Base-by-base conservation (phyloP, 192 early-diverging fungal genomes). In the Linnemannia exigua region DNA sequence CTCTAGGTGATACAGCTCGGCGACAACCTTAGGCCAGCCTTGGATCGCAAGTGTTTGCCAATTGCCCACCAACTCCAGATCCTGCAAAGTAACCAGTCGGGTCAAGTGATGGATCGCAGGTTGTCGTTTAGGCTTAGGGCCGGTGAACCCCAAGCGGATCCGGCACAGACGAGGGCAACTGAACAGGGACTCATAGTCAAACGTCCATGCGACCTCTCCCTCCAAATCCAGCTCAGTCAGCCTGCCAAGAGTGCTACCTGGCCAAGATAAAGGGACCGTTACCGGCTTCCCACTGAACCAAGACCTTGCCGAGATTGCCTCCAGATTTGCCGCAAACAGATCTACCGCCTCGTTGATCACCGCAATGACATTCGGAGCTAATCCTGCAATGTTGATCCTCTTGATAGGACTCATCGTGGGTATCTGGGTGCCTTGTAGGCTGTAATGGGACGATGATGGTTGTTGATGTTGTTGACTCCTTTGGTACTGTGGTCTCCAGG, bases 161-260 rank as follows among this genome's bases (percentile, higher is more conserved):
- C 75, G 74, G n/a, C 36, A 54, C 1, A 86, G 75, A 3, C 77
- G 78, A 20, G 84, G 78, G 61, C 84, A 80, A 9, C 58, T 50
- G 2, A 73, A 22, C 38, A 86, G 44, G 0, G 78, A 80, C 5
- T 33, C 31, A 73, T 76, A 86, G 20, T 80, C 75, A 80, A 86
- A 86, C 25, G 79, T 86, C 84, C 84, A 86, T n/a, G 77, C 74
- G 0, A 86, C 78, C 69, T 86, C 84, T 1, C 84, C 84, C 22
- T 86, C 84, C 50, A 86, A 38, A 33, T 86, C 74, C 19, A 86
- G 63, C 2, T 79, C 73, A 2, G 69, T 61, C 58, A 86, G 50
- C 11, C 70, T 75, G 6, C 3, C 1, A n/a, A 86, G 66, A 46
- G 48, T 71, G 20, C 61, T 72, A 2, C 67, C 50, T 11, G 79